Evolutionary conservation across 2,329 filamentous ascomycete species (phyloP), one percentile per base, ranked within the genome.

Genomic region (Scortechinia acanthostroma): DNA sequence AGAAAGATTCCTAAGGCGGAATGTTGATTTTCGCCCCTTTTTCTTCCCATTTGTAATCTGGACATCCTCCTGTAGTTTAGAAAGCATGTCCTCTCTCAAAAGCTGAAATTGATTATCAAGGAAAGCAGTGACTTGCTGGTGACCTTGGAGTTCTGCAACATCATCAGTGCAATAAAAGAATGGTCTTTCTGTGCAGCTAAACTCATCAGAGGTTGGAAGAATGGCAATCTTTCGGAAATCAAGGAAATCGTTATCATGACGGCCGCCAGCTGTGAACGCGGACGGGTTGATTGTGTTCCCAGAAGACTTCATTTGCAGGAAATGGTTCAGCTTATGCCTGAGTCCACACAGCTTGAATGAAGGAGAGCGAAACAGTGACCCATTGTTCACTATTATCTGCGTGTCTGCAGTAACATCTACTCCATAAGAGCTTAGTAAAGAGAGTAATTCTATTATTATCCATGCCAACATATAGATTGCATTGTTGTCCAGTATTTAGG

Each of bases 31-130:
- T 17, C 64, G 54, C 14, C 68, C 70, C 49, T 65, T 69, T 50
- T 73, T 78, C n/a, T 61, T 13, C 0, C 70, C 71, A 13, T 58
- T 63, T 0, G 73, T 66, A 3, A 70, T 61, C 21, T 77, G 69
- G 0, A 40, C 10, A 40, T 40, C 35, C 6, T 40, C 35, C 6
- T 17, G 35, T 19, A 40, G 35, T 17, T 40, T 6, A 10, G 10
- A 19, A 6, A 40, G 6, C 35, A 40, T 40, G 20, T 40, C 35
- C 6, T 40, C 35, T 13, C 35, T 13, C 17, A 19, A 6, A 17
- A 40, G 35, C 6, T 17, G 35, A 19, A 40, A 40, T 17, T 40
- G 35, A 17, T 40, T 40, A 17, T 40, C 35, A 6, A 40, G 6
- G 35, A 15, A 17, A 6, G 35, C 35, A 17, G 17, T 19, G 10